Conservation (phyloP, 2,329 filamentous ascomycete species). For the Botrytis elliptica region DNA sequence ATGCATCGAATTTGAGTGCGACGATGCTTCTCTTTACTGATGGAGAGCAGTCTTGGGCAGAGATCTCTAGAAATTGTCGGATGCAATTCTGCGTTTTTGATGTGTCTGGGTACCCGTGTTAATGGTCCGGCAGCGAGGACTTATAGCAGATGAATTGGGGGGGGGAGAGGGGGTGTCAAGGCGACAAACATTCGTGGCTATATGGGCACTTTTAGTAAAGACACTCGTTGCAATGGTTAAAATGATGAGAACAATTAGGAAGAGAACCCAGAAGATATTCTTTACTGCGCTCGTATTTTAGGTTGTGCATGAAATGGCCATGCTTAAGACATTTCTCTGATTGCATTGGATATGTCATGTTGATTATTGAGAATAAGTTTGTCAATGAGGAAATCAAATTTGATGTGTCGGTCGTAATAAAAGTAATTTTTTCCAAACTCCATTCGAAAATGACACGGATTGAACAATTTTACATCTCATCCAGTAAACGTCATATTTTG, state of each 20-base stretch:
- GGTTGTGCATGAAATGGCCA: constrained; percentile 45
- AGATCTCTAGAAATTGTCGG: not conserved
- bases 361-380: not conserved
- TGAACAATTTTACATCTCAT: not conserved
- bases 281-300: constrained; percentile 49
- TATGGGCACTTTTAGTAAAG: constrained; percentile 25
- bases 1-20: constrained; percentile 44
- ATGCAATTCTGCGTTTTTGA: not conserved
- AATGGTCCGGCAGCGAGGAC: not conserved
- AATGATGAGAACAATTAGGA: constrained; percentile 45
- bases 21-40: constrained; percentile 10
- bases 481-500: not conserved
- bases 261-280: constrained; percentile 49
- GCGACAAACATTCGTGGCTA: not conserved
- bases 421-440: not conserved
- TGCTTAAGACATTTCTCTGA: constrained; percentile 40
- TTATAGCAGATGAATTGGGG: not conserved
- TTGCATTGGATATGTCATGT: not conserved
- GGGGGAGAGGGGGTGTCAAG: not conserved
- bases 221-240: constrained; percentile 44
- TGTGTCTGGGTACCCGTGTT: not conserved
- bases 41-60: not conserved
- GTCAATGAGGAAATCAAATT: not conserved
- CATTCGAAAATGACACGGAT: not conserved
- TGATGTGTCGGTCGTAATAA: not conserved